phyloP scores from a whole-genome alignment of 2,329 filamentous ascomycete species.

The Sclerotinia spermophila region DNA sequence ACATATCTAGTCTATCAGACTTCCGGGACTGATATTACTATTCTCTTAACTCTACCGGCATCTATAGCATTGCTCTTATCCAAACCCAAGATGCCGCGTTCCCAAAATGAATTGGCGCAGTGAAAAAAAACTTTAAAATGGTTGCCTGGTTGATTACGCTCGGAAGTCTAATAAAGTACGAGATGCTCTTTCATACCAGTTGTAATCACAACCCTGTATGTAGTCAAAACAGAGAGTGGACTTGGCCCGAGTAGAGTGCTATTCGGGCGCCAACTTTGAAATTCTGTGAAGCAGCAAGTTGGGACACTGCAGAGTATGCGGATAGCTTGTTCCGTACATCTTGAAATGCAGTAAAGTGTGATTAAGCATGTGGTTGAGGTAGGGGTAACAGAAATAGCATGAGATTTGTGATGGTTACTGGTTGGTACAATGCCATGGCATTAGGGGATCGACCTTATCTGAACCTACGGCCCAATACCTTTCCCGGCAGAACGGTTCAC shows the following conservation, averaged over 20 bases:
- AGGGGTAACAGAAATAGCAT: background rate
- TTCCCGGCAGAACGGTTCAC: background rate
- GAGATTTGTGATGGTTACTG: background rate
- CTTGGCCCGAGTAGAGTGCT: background rate
- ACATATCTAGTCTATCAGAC: background rate
- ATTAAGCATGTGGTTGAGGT: background rate
- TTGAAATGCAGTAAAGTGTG: background rate
- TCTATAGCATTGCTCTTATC: background rate
- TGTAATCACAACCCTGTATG: background rate
- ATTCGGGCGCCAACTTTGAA: background rate
- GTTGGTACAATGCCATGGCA: background rate
- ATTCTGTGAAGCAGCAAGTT: background rate
- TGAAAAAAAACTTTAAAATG: background rate
- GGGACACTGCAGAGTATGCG: background rate
- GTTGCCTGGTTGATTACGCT: slow-evolving; percentile 1
- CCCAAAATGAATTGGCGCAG: background rate
- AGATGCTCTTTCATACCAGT: background rate
- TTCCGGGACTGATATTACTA: background rate
- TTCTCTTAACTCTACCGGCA: background rate
- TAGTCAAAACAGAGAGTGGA: too few relatives aligned
- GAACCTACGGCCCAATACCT: background rate
- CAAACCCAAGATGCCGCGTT: background rate
- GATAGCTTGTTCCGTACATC: background rate
- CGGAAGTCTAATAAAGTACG: slow-evolving; percentile 1
- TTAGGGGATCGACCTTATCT: background rate